phyloP scores from a whole-genome alignment of 2,329 filamentous ascomycete species.

The Beauveria varroae region DNA sequence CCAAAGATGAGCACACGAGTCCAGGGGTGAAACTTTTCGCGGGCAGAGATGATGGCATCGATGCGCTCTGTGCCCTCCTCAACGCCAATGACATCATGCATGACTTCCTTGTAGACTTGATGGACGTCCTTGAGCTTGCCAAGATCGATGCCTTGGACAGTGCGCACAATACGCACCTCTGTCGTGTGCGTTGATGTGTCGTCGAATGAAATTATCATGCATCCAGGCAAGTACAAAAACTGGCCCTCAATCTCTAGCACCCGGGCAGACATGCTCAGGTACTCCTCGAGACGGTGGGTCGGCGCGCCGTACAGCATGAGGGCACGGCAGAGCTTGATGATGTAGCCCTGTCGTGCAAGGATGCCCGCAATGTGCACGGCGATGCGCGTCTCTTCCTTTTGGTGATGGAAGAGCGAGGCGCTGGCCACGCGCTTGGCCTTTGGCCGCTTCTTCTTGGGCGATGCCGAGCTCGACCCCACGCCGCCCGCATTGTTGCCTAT shows the following conservation, averaged over 20 bases:
- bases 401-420: constrained; percentile 31
- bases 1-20: constrained; percentile 59
- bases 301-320: constrained; percentile 86
- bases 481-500: constrained; percentile 14
- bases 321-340: constrained; percentile 74
- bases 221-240: constrained; percentile 82
- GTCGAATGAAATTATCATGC: constrained; percentile 89
- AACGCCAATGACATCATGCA: constrained; percentile 51
- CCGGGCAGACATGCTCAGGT: constrained; percentile 76
- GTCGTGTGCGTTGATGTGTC: constrained; percentile 59
- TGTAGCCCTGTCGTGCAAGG: constrained; percentile 70
- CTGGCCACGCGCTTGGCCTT: constrained; percentile 20
- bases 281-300: constrained; percentile 83
- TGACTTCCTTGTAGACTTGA: constrained; percentile 56
- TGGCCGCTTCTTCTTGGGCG: constrained; percentile 24
- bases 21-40: constrained; percentile 46
- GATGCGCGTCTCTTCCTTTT: constrained; percentile 38
- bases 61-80: constrained; percentile 49
- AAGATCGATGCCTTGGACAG: constrained; percentile 50
- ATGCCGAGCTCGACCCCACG: constrained; percentile 4
- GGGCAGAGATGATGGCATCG: constrained; percentile 45
- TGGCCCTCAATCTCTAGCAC: constrained; percentile 81
- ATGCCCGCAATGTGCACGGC: constrained; percentile 54
- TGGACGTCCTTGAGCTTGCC: constrained; percentile 55
- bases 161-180: constrained; percentile 57